Evolutionary conservation across 768 basidiomycete species (phyloP), one percentile per base, ranked within the genome.

Genomic region (Leucocoprinus birnbaumii): DNA sequence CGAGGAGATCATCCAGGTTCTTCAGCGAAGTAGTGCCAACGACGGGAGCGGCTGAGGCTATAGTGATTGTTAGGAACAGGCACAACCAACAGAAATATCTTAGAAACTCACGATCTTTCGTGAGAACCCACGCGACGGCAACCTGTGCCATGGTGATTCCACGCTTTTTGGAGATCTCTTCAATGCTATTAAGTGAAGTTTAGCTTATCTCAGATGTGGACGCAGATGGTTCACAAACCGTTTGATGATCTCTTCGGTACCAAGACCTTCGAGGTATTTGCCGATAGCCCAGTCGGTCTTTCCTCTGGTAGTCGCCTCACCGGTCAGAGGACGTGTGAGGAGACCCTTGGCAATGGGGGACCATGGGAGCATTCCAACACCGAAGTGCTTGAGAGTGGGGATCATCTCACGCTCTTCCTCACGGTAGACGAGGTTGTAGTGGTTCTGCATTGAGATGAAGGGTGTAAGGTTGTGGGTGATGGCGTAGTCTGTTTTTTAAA

Each of bases 401-500:
- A 84, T 80, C 80, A 83, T 82, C 60, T 83, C 82, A 1, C 81
- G 70, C 61, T 83, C 84, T 61, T 87, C 85, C 63, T 87, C 86
- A 14, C 85, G 71, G 60, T 87, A 87, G 11, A 82, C 62, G 8
- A 84, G 65, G 56, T 70, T 82, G 64, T 87, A 79, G 55, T 83
- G 82, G 61, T n/a, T n/a, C n/a, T n/a, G n/a, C n/a, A n/a, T n/a
- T 0, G 80, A 82, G 62, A 86, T 82, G 67, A 87, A 86, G 1
- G 80, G 80, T 0, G 80, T 82, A 1, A 82, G 68, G 7, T 77
- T 75, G 64, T 87, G 79, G 37, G 73, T 65, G 53, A 84, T 79
- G 0, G 84, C 85, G 60, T 85, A 85, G 63, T 82, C 83, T 84
- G 37, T 22, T 11, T n/a, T n/a, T n/a, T n/a, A n/a, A n/a, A n/a